A percentile compares a stretch with the other conserved stretches of the same genome.
phyloP scores from a whole-genome alignment of 2,329 filamentous ascomycete genomes.

The Uncinocarpus reesii region DNA sequence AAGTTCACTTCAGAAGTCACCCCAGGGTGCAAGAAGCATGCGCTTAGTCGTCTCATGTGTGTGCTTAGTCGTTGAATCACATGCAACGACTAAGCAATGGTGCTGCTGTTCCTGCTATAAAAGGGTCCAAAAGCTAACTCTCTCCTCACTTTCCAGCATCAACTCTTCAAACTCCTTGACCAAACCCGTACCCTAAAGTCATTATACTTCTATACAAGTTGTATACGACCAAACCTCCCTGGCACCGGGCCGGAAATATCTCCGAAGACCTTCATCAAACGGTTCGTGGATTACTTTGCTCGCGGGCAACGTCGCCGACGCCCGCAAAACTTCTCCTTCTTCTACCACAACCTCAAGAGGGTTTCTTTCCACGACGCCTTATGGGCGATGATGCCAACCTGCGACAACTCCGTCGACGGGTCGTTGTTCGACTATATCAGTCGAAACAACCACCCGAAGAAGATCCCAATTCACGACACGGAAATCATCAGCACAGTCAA shows the following conservation, averaged over 20 bases:
- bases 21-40: neutral
- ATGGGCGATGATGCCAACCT: neutral
- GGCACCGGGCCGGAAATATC: neutral
- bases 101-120: neutral
- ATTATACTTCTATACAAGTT: neutral
- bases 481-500: neutral
- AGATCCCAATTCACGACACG: neutral
- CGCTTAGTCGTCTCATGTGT: no score
- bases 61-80: no score
- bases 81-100: neutral
- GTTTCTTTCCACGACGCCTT: neutral
- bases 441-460: neutral
- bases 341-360: neutral
- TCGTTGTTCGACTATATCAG: neutral
- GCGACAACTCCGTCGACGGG: neutral
- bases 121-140: neutral
- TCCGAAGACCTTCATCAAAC: neutral
- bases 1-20: neutral
- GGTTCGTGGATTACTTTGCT: neutral
- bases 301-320: neutral
- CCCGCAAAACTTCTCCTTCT: neutral
- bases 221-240: neutral
- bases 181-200: neutral
- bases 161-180: neutral
- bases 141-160: neutral